Evolutionary conservation across 176 grass and related monocot genomes (phyloP).

Genomic region (Coix lacrymajobi): DNA sequence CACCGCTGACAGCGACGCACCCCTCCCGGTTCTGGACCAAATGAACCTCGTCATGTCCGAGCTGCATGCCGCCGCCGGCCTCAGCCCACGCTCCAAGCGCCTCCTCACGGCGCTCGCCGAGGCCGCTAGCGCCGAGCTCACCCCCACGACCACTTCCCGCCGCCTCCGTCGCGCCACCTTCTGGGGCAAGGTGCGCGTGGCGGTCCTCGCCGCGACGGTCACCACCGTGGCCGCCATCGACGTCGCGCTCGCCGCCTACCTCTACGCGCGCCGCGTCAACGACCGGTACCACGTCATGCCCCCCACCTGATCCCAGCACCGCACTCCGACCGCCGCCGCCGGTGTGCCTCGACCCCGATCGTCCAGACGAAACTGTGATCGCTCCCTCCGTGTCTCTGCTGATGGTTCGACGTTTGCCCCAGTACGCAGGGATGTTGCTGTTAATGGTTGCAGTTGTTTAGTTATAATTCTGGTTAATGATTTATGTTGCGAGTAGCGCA

Average conservation of each 20-base stretch:
- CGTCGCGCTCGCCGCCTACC: background rate
- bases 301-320: slow-evolving; percentile 14
- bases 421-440: background rate
- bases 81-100: slow-evolving; percentile 35
- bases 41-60: slow-evolving; percentile 18
- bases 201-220: slow-evolving; percentile 26
- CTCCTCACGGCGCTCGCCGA: slow-evolving; percentile 23
- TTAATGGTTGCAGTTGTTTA: background rate
- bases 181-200: slow-evolving; percentile 37
- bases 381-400: background rate
- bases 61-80: background rate
- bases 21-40: background rate
- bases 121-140: slow-evolving; percentile 4
- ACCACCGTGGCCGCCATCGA: slow-evolving; percentile 22
- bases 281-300: slow-evolving; percentile 11
- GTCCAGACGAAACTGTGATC: background rate
- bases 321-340: background rate
- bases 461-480: background rate
- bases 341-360: background rate
- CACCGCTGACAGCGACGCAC: background rate
- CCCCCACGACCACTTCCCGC: background rate
- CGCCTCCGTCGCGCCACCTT: slow-evolving; percentile 26
- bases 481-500: background rate
- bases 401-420: background rate
- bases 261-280: background rate